A percentile compares a stretch with the other conserved stretches of the same genome.
Evolutionary conservation across 805 yeast species (phyloP).

Genomic region (Cyberlindnera americana): DNA sequence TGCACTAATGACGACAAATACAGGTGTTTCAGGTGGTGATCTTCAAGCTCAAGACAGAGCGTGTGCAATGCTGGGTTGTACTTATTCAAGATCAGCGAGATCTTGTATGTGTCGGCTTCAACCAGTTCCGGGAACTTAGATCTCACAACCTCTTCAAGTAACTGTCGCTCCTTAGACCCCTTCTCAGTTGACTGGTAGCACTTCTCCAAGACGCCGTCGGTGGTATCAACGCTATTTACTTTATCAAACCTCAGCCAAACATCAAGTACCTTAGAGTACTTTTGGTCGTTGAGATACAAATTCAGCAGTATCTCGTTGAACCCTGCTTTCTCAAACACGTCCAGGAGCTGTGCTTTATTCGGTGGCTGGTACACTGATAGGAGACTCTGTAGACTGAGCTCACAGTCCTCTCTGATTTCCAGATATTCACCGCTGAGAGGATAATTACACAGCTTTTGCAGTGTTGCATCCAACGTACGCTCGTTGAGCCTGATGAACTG

Average conservation of each 20-base stretch:
- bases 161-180: conserved; percentile 19
- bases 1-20: conserved; percentile 23
- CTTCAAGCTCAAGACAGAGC: conserved; percentile 13
- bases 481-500: conserved; percentile 79
- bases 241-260: conserved; percentile 43
- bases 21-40: conserved; percentile 24
- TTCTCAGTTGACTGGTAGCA: conserved; percentile 24
- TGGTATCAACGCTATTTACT: conserved; percentile 24
- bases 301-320: conserved; percentile 57
- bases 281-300: conserved; percentile 51
- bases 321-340: conserved; percentile 48
- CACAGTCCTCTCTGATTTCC: conserved; percentile 51
- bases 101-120: conserved; percentile 29
- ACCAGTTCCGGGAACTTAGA: conserved; percentile 21
- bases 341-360: conserved; percentile 45
- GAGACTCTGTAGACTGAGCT: conserved; percentile 71
- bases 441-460: conserved; percentile 47
- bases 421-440: conserved; percentile 26
- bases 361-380: conserved; percentile 63
- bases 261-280: conserved; percentile 49
- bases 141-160: conserved; percentile 17
- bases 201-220: conserved; percentile 27
- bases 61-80: conserved; percentile 21
- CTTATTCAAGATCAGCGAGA: conserved; percentile 26
- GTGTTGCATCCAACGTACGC: conserved; percentile 43